A percentile compares a stretch with the other conserved stretches of the same genome.
These are phyloP conservation scores for Aureobasidium pullulans DNA, from an alignment of 2,329 filamentous ascomycete species.

Conservation along the genomic window DNA sequence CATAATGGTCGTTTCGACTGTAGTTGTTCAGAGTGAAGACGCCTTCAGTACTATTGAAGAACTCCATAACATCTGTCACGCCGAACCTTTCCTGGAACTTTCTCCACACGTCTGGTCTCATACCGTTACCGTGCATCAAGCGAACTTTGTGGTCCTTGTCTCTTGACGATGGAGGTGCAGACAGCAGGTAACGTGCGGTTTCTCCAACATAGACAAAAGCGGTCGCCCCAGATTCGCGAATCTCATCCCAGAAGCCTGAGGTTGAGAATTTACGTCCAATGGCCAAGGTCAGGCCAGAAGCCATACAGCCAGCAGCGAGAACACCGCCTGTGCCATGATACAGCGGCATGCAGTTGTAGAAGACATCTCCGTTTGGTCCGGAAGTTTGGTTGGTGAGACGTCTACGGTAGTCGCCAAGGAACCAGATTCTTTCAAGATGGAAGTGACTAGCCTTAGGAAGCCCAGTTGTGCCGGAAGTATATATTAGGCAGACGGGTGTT, in stretches of 20 bases:
- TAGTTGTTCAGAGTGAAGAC: constrained; percentile 49
- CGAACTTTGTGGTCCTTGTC: constrained; percentile 54
- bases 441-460: constrained; percentile 64
- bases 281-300: constrained; percentile 51
- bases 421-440: constrained; percentile 43
- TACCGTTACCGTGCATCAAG: constrained; percentile 58
- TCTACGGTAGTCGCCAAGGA: constrained; percentile 24
- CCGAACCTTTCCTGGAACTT: constrained; percentile 58
- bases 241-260: constrained; percentile 63
- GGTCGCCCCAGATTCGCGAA: constrained; percentile 60
- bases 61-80: constrained; percentile 58
- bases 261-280: constrained; percentile 62
- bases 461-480: constrained; percentile 61
- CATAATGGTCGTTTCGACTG: constrained; percentile 54
- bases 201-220: constrained; percentile 74
- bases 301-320: constrained; percentile 37
- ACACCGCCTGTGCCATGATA: constrained; percentile 70
- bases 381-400: constrained; percentile 28
- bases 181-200: constrained; percentile 65
- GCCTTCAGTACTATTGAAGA: constrained; percentile 73
- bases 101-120: constrained; percentile 62
- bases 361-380: constrained; percentile 48
- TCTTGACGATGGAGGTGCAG: constrained; percentile 55
- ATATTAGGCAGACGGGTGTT: constrained; percentile 59
- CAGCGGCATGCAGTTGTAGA: constrained; percentile 70